Conservation (phyloP, 805 yeast species). For the Candida incommunis region DNA sequence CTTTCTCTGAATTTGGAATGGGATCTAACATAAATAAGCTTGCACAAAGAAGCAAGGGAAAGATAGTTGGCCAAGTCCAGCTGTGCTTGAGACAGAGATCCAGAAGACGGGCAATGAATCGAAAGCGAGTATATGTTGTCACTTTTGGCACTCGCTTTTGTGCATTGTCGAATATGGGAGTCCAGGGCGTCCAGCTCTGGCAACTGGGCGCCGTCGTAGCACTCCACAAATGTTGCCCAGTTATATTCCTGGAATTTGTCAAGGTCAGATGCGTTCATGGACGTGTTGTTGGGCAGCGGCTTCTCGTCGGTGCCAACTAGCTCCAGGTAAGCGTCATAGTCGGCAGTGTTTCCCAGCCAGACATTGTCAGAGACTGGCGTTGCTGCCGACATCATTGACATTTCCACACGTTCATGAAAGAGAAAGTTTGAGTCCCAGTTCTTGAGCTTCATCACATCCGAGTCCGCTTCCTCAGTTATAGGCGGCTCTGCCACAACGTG, state of each 20-base stretch:
- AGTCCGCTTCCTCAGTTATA: constrained; percentile 4
- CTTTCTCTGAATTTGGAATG: constrained; percentile 11
- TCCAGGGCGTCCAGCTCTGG: constrained; percentile 11
- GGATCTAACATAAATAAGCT: constrained; percentile 37
- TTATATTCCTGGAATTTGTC: constrained; percentile 8
- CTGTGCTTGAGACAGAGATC: constrained; percentile 41
- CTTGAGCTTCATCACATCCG: constrained; percentile 13
- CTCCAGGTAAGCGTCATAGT: constrained; percentile 24
- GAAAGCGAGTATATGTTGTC: constrained; percentile 5
- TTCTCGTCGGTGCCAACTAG: constrained; percentile 1
- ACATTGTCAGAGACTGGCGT: constrained; percentile 38
- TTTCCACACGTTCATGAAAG: constrained; percentile 68
- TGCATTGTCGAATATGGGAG: constrained; percentile 12
- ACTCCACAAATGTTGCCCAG: constrained; percentile 24
- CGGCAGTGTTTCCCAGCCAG: constrained; percentile 78
- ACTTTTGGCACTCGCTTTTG: constrained; percentile 1
- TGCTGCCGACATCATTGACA: constrained; percentile 71
- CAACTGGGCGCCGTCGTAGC: constrained; percentile 17
- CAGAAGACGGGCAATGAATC: constrained; percentile 65
- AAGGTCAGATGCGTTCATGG: constrained; percentile 2
- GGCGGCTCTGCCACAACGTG: constrained; percentile 14
- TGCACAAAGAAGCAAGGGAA: constrained; percentile 55
- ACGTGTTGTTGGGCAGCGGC: constrained; percentile 1
- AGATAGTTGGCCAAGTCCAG: constrained; percentile 28
- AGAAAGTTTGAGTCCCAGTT: constrained; percentile 35